A percentile compares a stretch with the other conserved stretches of the same genome.
phyloP scores from a whole-genome alignment of 2,329 filamentous ascomycete species.

The Beauveria sp. region DNA sequence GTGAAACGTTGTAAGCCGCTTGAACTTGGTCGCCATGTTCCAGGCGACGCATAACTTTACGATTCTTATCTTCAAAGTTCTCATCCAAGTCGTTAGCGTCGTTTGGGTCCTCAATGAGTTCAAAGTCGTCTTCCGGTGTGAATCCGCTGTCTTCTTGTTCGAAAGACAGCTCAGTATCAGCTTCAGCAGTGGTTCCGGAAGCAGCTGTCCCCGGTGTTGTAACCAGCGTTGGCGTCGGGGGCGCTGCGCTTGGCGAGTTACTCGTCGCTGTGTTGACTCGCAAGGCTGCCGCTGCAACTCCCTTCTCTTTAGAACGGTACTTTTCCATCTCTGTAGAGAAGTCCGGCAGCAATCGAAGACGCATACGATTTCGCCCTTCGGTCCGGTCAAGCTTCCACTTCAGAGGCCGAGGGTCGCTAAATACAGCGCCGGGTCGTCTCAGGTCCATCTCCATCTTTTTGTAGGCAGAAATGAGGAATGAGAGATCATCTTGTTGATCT shows the following conservation, averaged over 20 bases:
- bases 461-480: slow-evolving; percentile 68
- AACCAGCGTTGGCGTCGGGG: slow-evolving; percentile 1
- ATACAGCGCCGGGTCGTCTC: slow-evolving; percentile 70
- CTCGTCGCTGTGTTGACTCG: slow-evolving; percentile 25
- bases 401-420: slow-evolving; percentile 53
- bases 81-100: slow-evolving; percentile 66
- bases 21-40: slow-evolving; percentile 88
- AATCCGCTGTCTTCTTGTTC: slow-evolving; percentile 22
- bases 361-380: slow-evolving; percentile 91
- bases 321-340: slow-evolving; percentile 58
- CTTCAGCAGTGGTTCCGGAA: background rate
- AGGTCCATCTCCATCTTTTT: slow-evolving; percentile 72
- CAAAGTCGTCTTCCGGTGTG: slow-evolving; percentile 79
- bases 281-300: slow-evolving; percentile 34
- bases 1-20: slow-evolving; percentile 89
- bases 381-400: slow-evolving; percentile 96
- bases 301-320: slow-evolving; percentile 77
- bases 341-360: slow-evolving; percentile 78
- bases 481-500: slow-evolving; percentile 85
- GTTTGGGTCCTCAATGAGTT: slow-evolving; percentile 89
- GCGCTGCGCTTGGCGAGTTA: background rate
- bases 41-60: slow-evolving; percentile 92
- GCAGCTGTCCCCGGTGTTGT: background rate
- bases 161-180: background rate
- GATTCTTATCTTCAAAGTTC: slow-evolving; percentile 92